phyloP scores from a whole-genome alignment of 2,329 filamentous ascomycete genomes.

The Clathrospora elynae region DNA sequence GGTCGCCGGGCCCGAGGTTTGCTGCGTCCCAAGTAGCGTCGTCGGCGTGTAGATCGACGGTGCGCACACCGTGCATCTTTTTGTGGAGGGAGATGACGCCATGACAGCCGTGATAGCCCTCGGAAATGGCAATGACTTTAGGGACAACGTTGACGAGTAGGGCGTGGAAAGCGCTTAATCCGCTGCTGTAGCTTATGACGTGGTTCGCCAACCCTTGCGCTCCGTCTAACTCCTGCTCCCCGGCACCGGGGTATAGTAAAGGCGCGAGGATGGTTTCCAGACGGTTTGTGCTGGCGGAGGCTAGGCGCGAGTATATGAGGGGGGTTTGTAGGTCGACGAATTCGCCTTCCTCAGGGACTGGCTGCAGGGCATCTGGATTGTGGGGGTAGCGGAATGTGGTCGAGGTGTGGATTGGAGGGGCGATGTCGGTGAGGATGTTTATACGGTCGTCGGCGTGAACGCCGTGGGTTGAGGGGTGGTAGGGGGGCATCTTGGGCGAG shows the following conservation, averaged over 20 bases:
- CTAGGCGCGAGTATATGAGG: slow-evolving; percentile 77
- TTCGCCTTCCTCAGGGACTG: slow-evolving; percentile 54
- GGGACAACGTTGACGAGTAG: slow-evolving; percentile 84
- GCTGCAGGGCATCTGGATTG: slow-evolving; percentile 69
- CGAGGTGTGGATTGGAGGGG: slow-evolving; percentile 86
- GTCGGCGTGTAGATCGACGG: slow-evolving; percentile 65
- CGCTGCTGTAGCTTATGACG: slow-evolving; percentile 78
- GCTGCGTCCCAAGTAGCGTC: slow-evolving; percentile 64
- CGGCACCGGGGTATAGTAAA: slow-evolving; percentile 64
- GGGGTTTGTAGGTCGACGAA: slow-evolving; percentile 37
- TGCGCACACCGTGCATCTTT: slow-evolving; percentile 75
- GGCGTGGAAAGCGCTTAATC: slow-evolving; percentile 86
- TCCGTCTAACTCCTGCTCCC: slow-evolving; percentile 19
- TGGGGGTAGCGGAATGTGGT: slow-evolving; percentile 85
- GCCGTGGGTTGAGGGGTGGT: slow-evolving; percentile 69
- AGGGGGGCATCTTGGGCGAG: slow-evolving; percentile 9
- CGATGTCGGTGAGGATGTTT: slow-evolving; percentile 76
- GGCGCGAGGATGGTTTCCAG: slow-evolving; percentile 81
- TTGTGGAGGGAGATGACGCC: slow-evolving; percentile 76
- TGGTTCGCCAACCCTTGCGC: slow-evolving; percentile 50
- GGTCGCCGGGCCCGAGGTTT: slow-evolving; percentile 74
- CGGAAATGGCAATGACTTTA: slow-evolving; percentile 77
- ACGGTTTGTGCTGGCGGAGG: slow-evolving; percentile 78
- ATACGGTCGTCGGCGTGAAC: slow-evolving; percentile 82
- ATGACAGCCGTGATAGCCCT: slow-evolving; percentile 92